Conservation (phyloP, 257 asterid genomes). For the Solanum phureja region DNA sequence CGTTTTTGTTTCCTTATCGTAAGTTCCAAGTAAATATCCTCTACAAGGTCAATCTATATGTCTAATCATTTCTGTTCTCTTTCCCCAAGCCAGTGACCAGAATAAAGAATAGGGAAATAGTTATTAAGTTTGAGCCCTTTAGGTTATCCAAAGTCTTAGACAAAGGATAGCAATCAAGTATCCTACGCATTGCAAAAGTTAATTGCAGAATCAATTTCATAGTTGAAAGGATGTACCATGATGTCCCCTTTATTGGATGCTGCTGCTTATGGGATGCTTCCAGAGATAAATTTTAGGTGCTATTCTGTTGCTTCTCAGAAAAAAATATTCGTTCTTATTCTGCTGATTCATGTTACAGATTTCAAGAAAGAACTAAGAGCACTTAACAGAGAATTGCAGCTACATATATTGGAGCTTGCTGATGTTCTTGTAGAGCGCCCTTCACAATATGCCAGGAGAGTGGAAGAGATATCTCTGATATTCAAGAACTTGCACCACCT, state of each 20-base stretch:
- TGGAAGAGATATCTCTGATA: conserved; percentile 85
- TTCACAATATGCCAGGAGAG: conserved; percentile 93
- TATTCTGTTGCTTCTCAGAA: background rate
- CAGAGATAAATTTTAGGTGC: background rate
- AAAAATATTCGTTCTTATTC: background rate
- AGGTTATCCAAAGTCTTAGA: background rate
- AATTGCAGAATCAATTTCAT: background rate
- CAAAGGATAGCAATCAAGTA: background rate
- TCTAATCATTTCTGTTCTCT: background rate
- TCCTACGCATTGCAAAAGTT: background rate
- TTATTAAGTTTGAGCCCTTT: background rate
- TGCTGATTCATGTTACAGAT: conserved; percentile 29
- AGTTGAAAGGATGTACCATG: background rate
- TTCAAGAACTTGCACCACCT: conserved; percentile 91
- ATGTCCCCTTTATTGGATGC: background rate
- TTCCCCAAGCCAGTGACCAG: background rate
- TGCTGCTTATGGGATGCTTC: background rate
- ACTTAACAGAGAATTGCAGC: conserved; percentile 83
- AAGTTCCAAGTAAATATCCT: background rate
- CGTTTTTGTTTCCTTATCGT: background rate
- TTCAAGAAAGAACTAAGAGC: conserved; percentile 86
- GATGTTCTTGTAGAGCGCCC: conserved; percentile 96
- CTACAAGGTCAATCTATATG: background rate
- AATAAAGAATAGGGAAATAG: background rate
- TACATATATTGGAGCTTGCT: conserved; percentile 83